Percentiles rank a stretch among this genome's conserved stretches.
Evolutionary conservation across 83 land plant genomes (phyloP).

Genomic region (Isoetes engelmannii): DNA sequence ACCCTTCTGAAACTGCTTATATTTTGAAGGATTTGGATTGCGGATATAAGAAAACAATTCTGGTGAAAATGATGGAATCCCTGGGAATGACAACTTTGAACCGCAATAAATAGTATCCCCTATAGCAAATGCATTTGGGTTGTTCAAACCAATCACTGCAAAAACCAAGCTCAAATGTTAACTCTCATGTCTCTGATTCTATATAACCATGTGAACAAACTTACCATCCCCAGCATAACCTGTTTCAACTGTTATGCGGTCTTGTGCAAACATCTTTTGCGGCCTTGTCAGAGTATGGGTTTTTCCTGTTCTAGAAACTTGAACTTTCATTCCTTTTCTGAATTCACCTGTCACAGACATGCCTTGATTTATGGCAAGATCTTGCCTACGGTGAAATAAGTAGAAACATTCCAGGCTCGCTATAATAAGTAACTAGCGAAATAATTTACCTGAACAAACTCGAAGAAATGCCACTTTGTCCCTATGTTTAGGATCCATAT

Average conservation of each 20-base stretch:
- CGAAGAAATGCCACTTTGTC: slow-evolving; percentile 57
- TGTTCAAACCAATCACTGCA: slow-evolving; percentile 50
- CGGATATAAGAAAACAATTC: slow-evolving; percentile 43
- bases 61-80: slow-evolving; percentile 53
- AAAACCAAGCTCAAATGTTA: background rate
- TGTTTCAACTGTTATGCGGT: slow-evolving; percentile 38
- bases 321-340: slow-evolving; percentile 50
- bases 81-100: slow-evolving; percentile 34
- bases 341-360: slow-evolving; percentile 38
- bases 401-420: no score
- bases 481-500: slow-evolving; percentile 55
- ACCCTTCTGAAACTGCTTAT: slow-evolving; percentile 50
- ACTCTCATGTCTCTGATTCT: no score
- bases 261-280: slow-evolving; percentile 53
- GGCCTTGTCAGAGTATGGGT: slow-evolving; percentile 43
- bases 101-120: slow-evolving; percentile 49
- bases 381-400: background rate
- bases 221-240: slow-evolving; percentile 55
- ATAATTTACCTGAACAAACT: slow-evolving; percentile 39
- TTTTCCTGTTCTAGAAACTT: slow-evolving; percentile 44
- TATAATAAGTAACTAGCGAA: background rate
- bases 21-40: slow-evolving; percentile 47
- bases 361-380: background rate
- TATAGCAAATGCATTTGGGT: slow-evolving; percentile 49
- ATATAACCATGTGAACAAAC: background rate